These are phyloP conservation scores for Gaeumannomyces sp. DNA, from an alignment of 2,329 filamentous ascomycete genomes.

Conservation along the genomic window DNA sequence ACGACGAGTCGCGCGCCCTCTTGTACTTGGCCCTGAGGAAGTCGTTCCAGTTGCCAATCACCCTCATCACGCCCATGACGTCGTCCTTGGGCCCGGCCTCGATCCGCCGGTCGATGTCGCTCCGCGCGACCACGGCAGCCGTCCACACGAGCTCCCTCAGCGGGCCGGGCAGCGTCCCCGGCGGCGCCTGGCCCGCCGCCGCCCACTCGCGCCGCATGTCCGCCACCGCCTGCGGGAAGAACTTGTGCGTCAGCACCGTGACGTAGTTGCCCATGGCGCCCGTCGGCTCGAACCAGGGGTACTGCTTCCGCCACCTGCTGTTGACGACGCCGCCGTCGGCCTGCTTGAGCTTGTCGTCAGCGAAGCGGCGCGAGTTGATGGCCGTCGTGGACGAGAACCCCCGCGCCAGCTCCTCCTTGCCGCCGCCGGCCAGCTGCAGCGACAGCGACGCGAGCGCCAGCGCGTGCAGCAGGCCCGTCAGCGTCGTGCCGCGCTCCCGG, in stretches of 20 bases:
- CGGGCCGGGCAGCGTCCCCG: background rate
- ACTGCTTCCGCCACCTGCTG: constrained; percentile 1
- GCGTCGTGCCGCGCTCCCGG: constrained; percentile 33
- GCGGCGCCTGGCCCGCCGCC: background rate
- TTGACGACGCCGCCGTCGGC: background rate
- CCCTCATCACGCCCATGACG: background rate
- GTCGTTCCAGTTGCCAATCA: background rate
- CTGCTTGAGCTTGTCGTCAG: background rate
- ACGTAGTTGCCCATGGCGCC: constrained; percentile 34
- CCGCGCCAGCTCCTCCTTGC: background rate
- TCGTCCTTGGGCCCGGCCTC: background rate
- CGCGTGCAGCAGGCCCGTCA: constrained; percentile 44
- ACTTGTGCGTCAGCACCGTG: constrained; percentile 12
- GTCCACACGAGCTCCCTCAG: background rate
- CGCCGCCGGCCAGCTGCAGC: constrained; percentile 12
- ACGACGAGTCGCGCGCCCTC: background rate
- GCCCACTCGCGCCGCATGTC: background rate
- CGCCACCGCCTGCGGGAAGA: background rate
- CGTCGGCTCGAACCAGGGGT: constrained; percentile 21
- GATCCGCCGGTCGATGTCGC: background rate
- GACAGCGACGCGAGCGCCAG: constrained; percentile 20
- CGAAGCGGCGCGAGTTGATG: background rate
- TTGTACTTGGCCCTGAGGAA: background rate
- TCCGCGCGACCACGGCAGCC: background rate
- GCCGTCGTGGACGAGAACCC: background rate